Evolutionary conservation across 2,329 filamentous ascomycete genomes (phyloP), one percentile per base, ranked within the genome.

Genomic region (Coniochaeta sp.): DNA sequence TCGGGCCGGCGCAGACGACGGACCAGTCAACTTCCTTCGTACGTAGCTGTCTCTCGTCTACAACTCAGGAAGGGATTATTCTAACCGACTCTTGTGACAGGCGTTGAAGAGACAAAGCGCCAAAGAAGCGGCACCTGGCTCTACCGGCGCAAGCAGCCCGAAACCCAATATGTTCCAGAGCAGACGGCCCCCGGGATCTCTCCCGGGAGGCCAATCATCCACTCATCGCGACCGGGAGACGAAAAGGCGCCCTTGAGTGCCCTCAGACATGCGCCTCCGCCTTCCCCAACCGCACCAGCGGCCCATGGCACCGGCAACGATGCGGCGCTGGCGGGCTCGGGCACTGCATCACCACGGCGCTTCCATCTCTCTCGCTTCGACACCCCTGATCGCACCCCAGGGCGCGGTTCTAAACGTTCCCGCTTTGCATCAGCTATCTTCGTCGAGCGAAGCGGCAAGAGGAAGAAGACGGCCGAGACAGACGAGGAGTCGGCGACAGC

Each of bases 1-100:
- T 20, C 14, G 26, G 24, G 75, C 77, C 35, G 74, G 73, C 49
- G 76, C 75, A 14, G 74, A 78, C 53, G 71, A 74, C 30, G 67
- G 70, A 12, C 77, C 79, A 3, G 75, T 82, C 49, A 74, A 78
- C 50, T 80, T 79, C 58, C 72, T 83, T 46, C 73, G 78, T 82
- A 60, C 55, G 75, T 67, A 48, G 24, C 26, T 10, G 3, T 28
- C 45, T 48, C 7, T 48, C 26, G 4, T 20, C 26, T 32, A n/a
- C 30, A 9, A n/a, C 30, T 18, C 10, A 4, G 12, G 22, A 20
- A 24, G 9, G 7, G 18, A 12, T 22, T 42, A 10, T 12, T 24
- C 14, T 4, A 16, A 9, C 45, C 30, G 30, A 48, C 6, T 18
- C 27, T 6, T 3, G 2, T 10, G 6, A 3, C 52, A 81, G 77